Base-by-base conservation (phyloP, 225 moss, liverwort and hornwort species). In the Anthoceros angustus region DNA sequence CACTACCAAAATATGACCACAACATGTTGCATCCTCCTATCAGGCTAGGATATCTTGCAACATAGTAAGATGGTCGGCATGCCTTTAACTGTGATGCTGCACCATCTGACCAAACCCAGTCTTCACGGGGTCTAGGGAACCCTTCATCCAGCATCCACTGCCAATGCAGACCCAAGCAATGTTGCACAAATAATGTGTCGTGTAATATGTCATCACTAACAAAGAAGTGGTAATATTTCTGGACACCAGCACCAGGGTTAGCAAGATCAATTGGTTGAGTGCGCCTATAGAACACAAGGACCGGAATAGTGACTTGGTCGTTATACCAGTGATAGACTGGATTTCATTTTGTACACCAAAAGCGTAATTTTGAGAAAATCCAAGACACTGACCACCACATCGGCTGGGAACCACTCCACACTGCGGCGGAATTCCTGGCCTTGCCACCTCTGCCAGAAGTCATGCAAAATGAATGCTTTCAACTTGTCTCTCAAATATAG, bases 181-280 rank as follows among this genome's bases (percentile, higher is more conserved):
- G 7, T 65, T 65, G 64, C 26, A 65, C 3, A 65, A 65, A 65
- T 16, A 39, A 39, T 12, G 64, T 26, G 64, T 65, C 64, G 18
- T 65, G 64, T 18, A 24, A 24, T 26, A 24, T 40, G 18, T 65
- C 32, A 39, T 65, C 3, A 12, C 16, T 7, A 7, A 39, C 38
- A 65, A 24, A 65, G 0, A 65, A 65, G 38, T 65, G 64, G 39
- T 32, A 18, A 32, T 39, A 26, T 39, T 65, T 65, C 24, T 32
- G 0, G 6, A 65, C 0, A 26, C 9, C 39, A 7, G 9, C 39
- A 9, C 39, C 38, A 24, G 64, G 18, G 15, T 26, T 9, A 15
- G 43, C 2, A 26, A 32, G 64, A 39, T 65, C 39, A 26, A 26
- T 14, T 32, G 26, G 18, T 1, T 9, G 0, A 24, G 26, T 65